Percentiles rank a stretch among this genome's conserved stretches.
These are phyloP conservation scores for Xylaria grammica DNA, from an alignment of 495 filamentous ascomycete genomes.

Conservation along the genomic window DNA sequence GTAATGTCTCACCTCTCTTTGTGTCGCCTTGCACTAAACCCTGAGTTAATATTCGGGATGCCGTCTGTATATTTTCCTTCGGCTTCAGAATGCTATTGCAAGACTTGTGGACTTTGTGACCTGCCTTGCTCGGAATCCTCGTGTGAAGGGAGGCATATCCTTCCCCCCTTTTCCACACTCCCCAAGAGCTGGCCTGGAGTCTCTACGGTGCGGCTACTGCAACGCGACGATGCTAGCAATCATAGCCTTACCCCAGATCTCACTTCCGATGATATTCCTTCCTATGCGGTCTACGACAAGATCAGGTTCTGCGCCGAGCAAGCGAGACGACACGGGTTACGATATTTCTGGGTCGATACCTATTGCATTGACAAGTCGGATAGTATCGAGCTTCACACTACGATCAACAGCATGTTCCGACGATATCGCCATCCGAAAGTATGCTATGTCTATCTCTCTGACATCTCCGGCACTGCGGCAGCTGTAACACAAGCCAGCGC, in stretches of 20 bases:
- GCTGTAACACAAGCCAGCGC: background rate
- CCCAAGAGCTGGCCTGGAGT: background rate
- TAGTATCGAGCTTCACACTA: slow-evolving; percentile 5
- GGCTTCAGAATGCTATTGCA: background rate
- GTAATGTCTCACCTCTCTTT: background rate
- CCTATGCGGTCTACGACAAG: slow-evolving; percentile 35
- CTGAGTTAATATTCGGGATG: background rate
- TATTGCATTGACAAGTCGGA: slow-evolving; percentile 16
- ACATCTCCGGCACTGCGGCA: slow-evolving; percentile 11
- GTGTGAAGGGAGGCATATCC: background rate
- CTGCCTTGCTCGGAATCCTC: background rate
- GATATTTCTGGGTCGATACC: slow-evolving; percentile 25
- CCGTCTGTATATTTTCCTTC: background rate
- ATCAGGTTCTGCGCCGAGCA: slow-evolving; percentile 13
- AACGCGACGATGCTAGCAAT: background rate
- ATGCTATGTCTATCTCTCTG: slow-evolving; percentile 21
- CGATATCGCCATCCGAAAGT: slow-evolving; percentile 21
- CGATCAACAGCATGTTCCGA: slow-evolving; percentile 46
- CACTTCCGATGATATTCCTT: background rate
- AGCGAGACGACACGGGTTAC: slow-evolving; percentile 13
- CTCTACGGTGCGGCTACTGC: no score
- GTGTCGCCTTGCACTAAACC: background rate
- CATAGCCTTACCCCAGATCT: background rate
- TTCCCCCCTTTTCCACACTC: background rate
- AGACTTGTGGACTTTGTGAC: background rate